Evolutionary conservation across 371 early-diverging fungal species (phyloP).

Genomic region (Mucor velutinosus): DNA sequence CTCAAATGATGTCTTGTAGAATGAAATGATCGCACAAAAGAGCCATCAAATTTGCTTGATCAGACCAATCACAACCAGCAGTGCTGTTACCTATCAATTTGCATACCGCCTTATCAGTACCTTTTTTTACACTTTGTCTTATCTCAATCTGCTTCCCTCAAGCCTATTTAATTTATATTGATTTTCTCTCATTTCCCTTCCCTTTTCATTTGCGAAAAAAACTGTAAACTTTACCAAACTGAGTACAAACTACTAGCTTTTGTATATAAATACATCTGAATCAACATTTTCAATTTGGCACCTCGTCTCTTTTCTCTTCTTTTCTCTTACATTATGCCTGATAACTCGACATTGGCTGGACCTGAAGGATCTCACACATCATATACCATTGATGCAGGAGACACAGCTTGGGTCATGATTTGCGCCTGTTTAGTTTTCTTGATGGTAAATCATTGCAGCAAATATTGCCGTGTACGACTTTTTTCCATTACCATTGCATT

Average conservation of each 20-base stretch:
- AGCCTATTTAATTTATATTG: not conserved
- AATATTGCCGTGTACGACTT: not conserved
- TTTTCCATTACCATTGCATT: not conserved
- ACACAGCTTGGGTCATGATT: constrained; percentile 73
- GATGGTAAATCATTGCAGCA: constrained; percentile 33
- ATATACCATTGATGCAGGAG: constrained; percentile 53
- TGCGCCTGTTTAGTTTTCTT: constrained; percentile 46
- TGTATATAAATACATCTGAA: not conserved
- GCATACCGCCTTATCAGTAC: constrained; percentile 8
- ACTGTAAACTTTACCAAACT: not conserved
- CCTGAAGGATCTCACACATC: not conserved
- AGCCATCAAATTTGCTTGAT: not conserved
- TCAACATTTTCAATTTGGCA: not conserved
- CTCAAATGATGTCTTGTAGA: not conserved
- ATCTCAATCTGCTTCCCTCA: not conserved
- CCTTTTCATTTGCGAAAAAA: not conserved
- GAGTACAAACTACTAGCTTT: not conserved
- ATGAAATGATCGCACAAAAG: not conserved
- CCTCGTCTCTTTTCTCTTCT: not conserved
- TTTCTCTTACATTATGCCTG: not conserved
- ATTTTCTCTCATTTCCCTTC: not conserved
- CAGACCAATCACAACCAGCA: not conserved
- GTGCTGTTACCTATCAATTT: constrained; percentile 6
- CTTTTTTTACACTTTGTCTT: not conserved
- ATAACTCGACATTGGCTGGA: not conserved